Percentiles rank a stretch among this genome's conserved stretches.
phyloP scores from a whole-genome alignment of 257 asterid species.

The Solanum pennellii region DNA sequence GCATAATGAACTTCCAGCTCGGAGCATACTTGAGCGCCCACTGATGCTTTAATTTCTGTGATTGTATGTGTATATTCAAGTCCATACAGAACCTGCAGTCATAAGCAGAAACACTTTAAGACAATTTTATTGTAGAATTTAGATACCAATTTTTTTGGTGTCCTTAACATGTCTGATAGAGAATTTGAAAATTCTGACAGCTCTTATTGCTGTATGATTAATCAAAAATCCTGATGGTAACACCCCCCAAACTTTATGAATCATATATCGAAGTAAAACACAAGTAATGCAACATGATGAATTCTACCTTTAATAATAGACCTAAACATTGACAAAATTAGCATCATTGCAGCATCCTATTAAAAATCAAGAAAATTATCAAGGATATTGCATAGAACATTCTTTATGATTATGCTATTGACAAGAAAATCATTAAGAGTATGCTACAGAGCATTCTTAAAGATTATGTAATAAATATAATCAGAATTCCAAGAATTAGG shows the following conservation, averaged over 20 bases:
- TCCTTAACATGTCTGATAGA: not conserved
- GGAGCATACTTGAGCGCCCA: conserved; percentile 12
- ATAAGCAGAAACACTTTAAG: not conserved
- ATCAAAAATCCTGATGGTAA: not conserved
- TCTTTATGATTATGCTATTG: not conserved
- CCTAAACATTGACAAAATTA: not conserved
- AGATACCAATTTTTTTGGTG: not conserved
- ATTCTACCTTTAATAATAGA: not conserved
- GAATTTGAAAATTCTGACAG: not conserved
- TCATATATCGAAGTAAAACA: not conserved
- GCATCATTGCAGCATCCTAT: not conserved
- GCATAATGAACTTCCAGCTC: conserved; percentile 37
- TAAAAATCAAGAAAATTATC: not conserved
- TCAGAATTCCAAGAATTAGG: not conserved
- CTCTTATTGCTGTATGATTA: not conserved
- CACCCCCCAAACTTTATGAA: not conserved
- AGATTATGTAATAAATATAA: not conserved
- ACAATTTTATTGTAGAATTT: not conserved
- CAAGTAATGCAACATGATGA: not conserved
- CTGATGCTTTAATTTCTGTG: conserved; percentile 36
- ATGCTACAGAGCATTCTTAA: not conserved
- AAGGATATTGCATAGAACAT: not conserved
- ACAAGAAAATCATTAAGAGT: not conserved
- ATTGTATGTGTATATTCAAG: conserved; percentile 80
- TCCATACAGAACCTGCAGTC: conserved; percentile 74